phyloP scores from a whole-genome alignment of 306 rosid genomes.

The Lathyrus sativus region DNA sequence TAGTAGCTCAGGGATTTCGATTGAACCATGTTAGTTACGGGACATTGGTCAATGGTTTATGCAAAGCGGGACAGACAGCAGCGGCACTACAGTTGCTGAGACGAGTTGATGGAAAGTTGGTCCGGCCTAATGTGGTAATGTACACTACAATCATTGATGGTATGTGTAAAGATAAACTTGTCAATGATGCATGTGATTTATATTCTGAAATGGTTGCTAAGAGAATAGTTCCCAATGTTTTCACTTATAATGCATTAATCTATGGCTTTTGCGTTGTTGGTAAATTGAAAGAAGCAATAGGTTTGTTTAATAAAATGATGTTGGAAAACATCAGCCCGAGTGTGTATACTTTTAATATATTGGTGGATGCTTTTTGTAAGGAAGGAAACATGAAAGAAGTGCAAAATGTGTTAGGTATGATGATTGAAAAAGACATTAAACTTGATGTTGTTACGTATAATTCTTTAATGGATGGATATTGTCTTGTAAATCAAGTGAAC shows the following conservation, averaged over 20 bases:
- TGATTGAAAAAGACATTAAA: neutral
- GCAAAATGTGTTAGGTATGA: neutral
- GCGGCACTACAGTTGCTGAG: neutral
- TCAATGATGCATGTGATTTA: neutral
- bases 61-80: neutral
- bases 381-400: neutral
- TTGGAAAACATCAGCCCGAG: neutral
- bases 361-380: neutral
- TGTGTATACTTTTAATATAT: neutral
- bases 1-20: neutral
- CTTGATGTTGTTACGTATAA: neutral
- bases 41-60: neutral
- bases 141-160: neutral
- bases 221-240: neutral
- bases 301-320: neutral
- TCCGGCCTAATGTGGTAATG: neutral
- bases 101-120: neutral
- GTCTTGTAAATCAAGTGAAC: neutral
- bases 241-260: neutral
- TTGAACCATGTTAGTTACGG: neutral
- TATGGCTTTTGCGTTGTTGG: neutral
- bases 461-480: neutral
- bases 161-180: neutral
- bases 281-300: neutral
- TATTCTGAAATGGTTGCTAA: neutral